A percentile compares a stretch with the other conserved stretches of the same genome.
Evolutionary conservation across 805 yeast genomes (phyloP).

Genomic region (Kuraishia piskuri): DNA sequence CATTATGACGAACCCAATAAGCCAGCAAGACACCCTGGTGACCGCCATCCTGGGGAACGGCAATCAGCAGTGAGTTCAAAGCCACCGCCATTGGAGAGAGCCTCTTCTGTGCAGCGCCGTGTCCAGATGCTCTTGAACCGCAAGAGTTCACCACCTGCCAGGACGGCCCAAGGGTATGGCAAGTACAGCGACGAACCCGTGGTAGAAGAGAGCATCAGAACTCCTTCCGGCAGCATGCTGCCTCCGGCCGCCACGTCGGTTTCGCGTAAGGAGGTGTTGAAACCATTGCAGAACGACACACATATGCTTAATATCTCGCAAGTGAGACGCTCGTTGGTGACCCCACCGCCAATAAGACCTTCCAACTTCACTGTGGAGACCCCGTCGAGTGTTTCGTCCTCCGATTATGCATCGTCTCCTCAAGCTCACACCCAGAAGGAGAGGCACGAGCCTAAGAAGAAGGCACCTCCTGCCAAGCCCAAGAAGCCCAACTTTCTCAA

Average conservation of each 20-base stretch:
- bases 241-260: slow-evolving; percentile 10
- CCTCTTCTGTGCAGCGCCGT: slow-evolving; percentile 42
- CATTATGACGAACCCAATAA: not conserved
- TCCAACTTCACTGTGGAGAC: slow-evolving; percentile 7
- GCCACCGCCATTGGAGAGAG: slow-evolving; percentile 8
- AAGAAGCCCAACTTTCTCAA: slow-evolving; percentile 50
- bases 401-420: not conserved
- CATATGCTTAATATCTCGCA: slow-evolving; percentile 9
- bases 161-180: slow-evolving; percentile 80
- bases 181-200: slow-evolving; percentile 42
- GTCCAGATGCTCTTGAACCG: slow-evolving; percentile 40
- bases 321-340: slow-evolving; percentile 6
- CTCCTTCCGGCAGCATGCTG: slow-evolving; percentile 1
- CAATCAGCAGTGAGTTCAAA: not conserved
- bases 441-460: slow-evolving; percentile 8
- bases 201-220: not conserved
- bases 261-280: slow-evolving; percentile 10
- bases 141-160: slow-evolving; percentile 35
- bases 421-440: slow-evolving; percentile 3
- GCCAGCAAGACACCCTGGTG: not conserved
- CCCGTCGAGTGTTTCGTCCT: slow-evolving; percentile 4
- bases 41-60: not conserved
- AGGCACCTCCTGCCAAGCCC: slow-evolving; percentile 55
- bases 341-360: slow-evolving; percentile 18
- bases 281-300: slow-evolving; percentile 9